Evolutionary conservation across 345 rosid genomes (phyloP).

Genomic region (Bruguiera parviflora): DNA sequence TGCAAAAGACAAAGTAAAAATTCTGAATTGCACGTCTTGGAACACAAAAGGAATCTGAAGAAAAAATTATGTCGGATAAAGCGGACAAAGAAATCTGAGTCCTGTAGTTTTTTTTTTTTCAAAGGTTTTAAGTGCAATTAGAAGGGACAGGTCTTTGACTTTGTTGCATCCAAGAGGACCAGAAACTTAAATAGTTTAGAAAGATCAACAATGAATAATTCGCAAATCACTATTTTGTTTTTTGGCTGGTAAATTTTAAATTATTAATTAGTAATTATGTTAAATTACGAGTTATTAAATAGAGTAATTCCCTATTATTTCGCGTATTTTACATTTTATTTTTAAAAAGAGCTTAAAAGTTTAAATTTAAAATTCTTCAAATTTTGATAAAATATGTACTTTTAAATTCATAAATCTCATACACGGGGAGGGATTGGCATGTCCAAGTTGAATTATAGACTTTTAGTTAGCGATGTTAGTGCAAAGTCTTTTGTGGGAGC

Average conservation of each 20-base stretch:
- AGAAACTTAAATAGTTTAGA: slow-evolving; percentile 5
- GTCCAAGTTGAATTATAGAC: no score
- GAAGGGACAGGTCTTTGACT: background rate
- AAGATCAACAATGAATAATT: slow-evolving; percentile 8
- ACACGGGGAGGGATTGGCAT: no score
- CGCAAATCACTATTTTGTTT: slow-evolving; percentile 18
- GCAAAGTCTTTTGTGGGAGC: slow-evolving; percentile 9
- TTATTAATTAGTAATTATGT: background rate
- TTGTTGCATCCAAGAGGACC: background rate
- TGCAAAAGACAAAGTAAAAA: no score
- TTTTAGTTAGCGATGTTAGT: no score
- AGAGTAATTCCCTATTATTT: no score
- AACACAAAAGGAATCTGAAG: background rate
- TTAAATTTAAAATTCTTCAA: no score
- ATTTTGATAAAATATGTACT: no score
- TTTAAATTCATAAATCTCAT: no score
- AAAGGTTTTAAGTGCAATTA: background rate
- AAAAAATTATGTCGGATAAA: background rate
- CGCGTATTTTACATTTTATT: no score
- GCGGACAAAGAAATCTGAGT: background rate
- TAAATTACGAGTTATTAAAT: background rate
- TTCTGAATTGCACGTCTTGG: background rate
- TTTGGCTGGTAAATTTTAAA: slow-evolving; percentile 26
- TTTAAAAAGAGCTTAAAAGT: no score
- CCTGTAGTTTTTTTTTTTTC: background rate